Base-by-base conservation (phyloP, 805 yeast genomes). In the Candida ipomoeae region DNA sequence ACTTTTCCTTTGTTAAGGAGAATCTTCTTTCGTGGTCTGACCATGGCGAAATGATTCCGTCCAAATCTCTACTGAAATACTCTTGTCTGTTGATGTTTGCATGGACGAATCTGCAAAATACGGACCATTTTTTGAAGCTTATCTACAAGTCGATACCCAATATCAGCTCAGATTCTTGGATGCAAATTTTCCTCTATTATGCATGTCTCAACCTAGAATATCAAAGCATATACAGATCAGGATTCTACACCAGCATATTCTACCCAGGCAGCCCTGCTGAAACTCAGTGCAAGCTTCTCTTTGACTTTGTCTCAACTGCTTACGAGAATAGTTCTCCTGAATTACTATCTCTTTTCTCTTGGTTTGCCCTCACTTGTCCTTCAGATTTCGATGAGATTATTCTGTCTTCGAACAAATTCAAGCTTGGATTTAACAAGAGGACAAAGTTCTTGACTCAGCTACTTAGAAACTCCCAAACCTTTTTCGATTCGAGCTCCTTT, bases 221-320 rank as follows among this genome's bases (percentile, higher is more conserved):
- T 48, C 77, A 73, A 57, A 58, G 67, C 40, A 65, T 69, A 43
- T 61, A 73, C 15, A 58, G 75, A 48, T 70, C 77, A 1, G 61
- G 58, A 11, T 75, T 71, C 55, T 73, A 69, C 56, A 51, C 61
- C 32, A 34, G 39, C 11, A 60, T 69, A 13, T 56, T 56, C 6
- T 55, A 60, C 42, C 54, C 63, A 3, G 58, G 54, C 10, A 48
- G 57, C 18, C 63, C 61, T 37, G 62, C 65, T 8, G 68, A 66
- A 40, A 41, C 47, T 2, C 53, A 53, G 17, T 62, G 68, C 50
- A 65, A 63, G 45, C 55, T 51, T 17, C 57, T 73, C 15, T 73
- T 71, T 52, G 75, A 70, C 50, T 59, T 60, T 46, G 63, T 68
- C 1, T 50, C 58, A 14, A 53, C 62, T 0, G 61, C 66, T 0